phyloP scores from a whole-genome alignment of 1,284 basidiomycete species.

The Inonotus hispidus region DNA sequence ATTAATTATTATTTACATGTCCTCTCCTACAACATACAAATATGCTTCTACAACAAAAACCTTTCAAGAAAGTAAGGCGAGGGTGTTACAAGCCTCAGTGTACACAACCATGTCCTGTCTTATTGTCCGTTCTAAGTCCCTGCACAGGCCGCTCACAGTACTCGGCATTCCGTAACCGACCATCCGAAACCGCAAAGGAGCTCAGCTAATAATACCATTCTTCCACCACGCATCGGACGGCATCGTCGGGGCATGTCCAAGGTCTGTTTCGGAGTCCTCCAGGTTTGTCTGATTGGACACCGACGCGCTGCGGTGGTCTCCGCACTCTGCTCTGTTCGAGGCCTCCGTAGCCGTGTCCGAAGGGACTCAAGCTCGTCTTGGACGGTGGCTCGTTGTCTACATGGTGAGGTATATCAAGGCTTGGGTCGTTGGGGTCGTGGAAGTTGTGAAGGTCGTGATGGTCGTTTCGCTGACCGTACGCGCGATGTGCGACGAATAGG shows the following conservation, averaged over 20 bases:
- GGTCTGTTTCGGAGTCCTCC: constrained; percentile 20
- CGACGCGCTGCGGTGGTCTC: constrained; percentile 3
- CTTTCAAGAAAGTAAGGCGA: not conserved
- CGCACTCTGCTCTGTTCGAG: not conserved
- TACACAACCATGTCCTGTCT: not conserved
- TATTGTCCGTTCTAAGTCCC: constrained; percentile 7
- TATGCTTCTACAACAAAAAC: not conserved
- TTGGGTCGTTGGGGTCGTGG: not conserved
- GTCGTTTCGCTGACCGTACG: constrained; percentile 9
- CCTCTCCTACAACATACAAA: not conserved
- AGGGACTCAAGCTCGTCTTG: not conserved
- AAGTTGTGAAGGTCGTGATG: not conserved
- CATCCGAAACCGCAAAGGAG: not conserved
- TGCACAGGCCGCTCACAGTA: not conserved
- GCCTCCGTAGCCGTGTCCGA: not conserved
- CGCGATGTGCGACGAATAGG: constrained; percentile 19
- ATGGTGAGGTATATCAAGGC: not conserved
- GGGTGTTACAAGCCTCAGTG: not conserved
- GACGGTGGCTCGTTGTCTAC: not conserved
- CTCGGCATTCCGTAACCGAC: not conserved
- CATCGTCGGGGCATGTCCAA: constrained; percentile 55
- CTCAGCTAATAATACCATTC: constrained; percentile 57
- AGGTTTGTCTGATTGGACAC: constrained; percentile 5
- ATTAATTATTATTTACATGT: not conserved
- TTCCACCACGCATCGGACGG: constrained; percentile 63